A percentile compares a stretch with the other conserved stretches of the same genome.
Evolutionary conservation across 73 alveolate genomes (phyloP).

Genomic region (Stentor coeruleus): DNA sequence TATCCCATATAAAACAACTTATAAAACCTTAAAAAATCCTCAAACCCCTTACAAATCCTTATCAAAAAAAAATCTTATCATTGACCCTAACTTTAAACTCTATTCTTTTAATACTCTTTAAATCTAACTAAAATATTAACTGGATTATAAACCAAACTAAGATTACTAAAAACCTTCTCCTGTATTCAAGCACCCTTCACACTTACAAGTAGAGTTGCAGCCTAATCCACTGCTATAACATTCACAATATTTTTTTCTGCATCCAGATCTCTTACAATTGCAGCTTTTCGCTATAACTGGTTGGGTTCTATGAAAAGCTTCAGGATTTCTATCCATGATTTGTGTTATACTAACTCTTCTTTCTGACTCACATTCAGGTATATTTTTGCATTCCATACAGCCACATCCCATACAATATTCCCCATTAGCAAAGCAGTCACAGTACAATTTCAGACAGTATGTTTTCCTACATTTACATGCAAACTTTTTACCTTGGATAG

Average conservation of each 20-base stretch:
- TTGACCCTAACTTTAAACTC: no score
- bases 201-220: constrained; percentile 4
- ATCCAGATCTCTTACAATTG: background rate
- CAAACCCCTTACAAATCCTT: no score
- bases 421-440: constrained; percentile 11
- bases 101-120: no score
- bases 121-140: no score
- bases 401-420: background rate
- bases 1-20: no score
- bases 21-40: no score
- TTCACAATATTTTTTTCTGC: constrained; percentile 18
- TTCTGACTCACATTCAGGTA: background rate
- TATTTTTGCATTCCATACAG: background rate
- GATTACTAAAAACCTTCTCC: no score
- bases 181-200: constrained; percentile 24
- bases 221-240: background rate
- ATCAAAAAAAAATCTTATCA: no score
- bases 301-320: background rate
- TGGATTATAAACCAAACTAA: no score
- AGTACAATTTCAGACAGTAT: background rate
- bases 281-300: background rate
- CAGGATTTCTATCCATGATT: constrained; percentile 2
- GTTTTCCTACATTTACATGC: background rate
- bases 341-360: background rate
- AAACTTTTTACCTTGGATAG: no score